These are phyloP conservation scores for Yarrowia sp. DNA, from an alignment of 805 yeast genomes.

Conservation along the genomic window DNA sequence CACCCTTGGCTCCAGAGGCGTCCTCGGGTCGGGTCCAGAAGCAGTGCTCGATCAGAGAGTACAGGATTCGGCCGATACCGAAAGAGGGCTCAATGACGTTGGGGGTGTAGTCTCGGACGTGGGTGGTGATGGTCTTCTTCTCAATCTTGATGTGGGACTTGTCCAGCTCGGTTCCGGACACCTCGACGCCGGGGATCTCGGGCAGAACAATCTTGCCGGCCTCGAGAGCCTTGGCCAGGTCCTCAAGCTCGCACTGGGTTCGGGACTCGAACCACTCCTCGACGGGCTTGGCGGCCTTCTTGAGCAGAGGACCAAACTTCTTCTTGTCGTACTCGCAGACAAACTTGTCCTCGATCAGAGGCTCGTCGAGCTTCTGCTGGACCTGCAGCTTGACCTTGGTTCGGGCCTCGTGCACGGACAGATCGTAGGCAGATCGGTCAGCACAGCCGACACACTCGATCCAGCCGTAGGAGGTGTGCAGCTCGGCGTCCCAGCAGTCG, in stretches of 20 bases:
- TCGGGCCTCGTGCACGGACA: conserved; percentile 91
- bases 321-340: conserved; percentile 92
- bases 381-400: conserved; percentile 96
- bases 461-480: conserved; percentile 97
- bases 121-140: conserved; percentile 81
- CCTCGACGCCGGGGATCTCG: conserved; percentile 64
- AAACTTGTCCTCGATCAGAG: conserved; percentile 78
- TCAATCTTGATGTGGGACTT: conserved; percentile 73
- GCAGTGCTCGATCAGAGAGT: conserved; percentile 89
- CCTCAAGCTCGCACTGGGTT: conserved; percentile 85
- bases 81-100: conserved; percentile 99
- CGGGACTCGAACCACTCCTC: conserved; percentile 77
- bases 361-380: conserved; percentile 86
- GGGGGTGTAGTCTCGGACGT: conserved; percentile 93
- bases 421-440: conserved; percentile 97
- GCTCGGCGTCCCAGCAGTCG: conserved; percentile 99
- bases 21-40: conserved; percentile 96
- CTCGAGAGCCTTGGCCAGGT: conserved; percentile 71
- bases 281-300: conserved; percentile 94
- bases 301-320: conserved; percentile 96
- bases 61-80: conserved; percentile 97
- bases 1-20: conserved; percentile 72
- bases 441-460: conserved; percentile 99
- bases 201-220: conserved; percentile 68
- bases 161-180: conserved; percentile 65